phyloP scores from a whole-genome alignment of 2,329 filamentous ascomycete species.

The Knoxdaviesia capensis region DNA sequence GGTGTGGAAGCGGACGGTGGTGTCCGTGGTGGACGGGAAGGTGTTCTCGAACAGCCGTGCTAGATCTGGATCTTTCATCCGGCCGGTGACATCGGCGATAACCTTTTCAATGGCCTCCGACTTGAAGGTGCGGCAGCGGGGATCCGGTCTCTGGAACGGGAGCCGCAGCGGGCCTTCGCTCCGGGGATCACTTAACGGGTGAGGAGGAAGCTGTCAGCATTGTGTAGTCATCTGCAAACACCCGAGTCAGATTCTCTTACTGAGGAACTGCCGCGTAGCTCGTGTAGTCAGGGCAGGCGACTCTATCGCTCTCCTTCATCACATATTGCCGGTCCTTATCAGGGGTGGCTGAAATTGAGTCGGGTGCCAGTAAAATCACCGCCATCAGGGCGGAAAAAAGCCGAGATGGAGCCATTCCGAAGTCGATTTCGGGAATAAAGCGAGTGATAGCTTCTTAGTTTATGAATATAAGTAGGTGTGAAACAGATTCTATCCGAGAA shows the following conservation, averaged over 20 bases:
- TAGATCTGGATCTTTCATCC: constrained; percentile 69
- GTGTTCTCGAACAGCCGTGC: constrained; percentile 89
- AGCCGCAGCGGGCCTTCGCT: constrained; percentile 62
- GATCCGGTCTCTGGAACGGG: constrained; percentile 68
- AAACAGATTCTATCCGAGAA: too few relatives aligned
- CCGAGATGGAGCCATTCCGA: too few relatives aligned
- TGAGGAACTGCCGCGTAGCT: constrained; percentile 18
- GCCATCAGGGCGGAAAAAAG: too few relatives aligned
- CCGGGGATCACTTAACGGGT: constrained; percentile 41
- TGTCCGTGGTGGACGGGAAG: constrained; percentile 81
- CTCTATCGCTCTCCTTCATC: constrained; percentile 8
- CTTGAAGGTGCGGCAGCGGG: constrained; percentile 71
- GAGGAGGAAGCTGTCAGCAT: constrained; percentile 2
- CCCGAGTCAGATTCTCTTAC: constrained; percentile 10
- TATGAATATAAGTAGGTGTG: too few relatives aligned
- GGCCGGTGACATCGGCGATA: constrained; percentile 61
- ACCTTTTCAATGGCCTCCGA: constrained; percentile 76
- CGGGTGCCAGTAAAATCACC: too few relatives aligned
- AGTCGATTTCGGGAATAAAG: too few relatives aligned
- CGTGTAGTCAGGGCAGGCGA: constrained; percentile 20
- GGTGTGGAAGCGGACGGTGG: constrained; percentile 73
- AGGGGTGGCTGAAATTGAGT: too few relatives aligned
- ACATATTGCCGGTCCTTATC: constrained; percentile 8
- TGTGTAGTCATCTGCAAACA: background rate
- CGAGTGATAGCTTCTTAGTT: too few relatives aligned